phyloP scores from a whole-genome alignment of 2,329 filamentous ascomycete genomes.

The Exophiala dermatitidis region DNA sequence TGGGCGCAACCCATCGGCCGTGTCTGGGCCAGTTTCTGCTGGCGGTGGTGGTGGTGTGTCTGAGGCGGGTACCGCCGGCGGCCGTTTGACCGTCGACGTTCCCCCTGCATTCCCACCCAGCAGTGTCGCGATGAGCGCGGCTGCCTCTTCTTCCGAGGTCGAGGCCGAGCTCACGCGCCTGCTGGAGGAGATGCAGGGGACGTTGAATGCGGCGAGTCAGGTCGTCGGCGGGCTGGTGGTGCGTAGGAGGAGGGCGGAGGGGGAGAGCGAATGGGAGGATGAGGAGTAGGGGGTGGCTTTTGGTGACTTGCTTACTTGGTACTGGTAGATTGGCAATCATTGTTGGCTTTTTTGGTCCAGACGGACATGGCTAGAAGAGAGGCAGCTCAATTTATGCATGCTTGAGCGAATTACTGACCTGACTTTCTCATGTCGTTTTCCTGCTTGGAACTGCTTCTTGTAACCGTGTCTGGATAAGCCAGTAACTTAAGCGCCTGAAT shows the following conservation, averaged over 20 bases:
- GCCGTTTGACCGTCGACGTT: slow-evolving; percentile 31
- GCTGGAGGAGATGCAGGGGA: slow-evolving; percentile 35
- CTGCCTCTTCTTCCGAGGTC: slow-evolving; percentile 34
- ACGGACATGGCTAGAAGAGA: no score
- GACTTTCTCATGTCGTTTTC: no score
- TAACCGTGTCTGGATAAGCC: no score
- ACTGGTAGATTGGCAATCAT: not conserved
- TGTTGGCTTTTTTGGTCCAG: no score
- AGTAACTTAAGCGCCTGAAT: no score
- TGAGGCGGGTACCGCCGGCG: not conserved
- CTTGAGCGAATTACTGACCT: no score
- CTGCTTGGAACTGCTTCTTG: no score
- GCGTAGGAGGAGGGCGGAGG: slow-evolving; percentile 7
- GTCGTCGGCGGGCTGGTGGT: slow-evolving; percentile 26
- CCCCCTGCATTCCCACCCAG: slow-evolving; percentile 36
- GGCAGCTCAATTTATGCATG: no score
- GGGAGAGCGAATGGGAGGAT: slow-evolving; percentile 19
- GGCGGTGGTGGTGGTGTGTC: not conserved
- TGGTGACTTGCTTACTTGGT: not conserved
- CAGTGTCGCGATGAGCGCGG: slow-evolving; percentile 34
- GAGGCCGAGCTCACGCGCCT: slow-evolving; percentile 37
- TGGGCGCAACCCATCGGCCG: not conserved
- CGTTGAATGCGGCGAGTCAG: slow-evolving; percentile 34
- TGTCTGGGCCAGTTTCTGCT: not conserved
- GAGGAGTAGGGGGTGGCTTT: slow-evolving; percentile 8